Conservation (phyloP, 2,329 filamentous ascomycete species). For the Penicillium sp. region DNA sequence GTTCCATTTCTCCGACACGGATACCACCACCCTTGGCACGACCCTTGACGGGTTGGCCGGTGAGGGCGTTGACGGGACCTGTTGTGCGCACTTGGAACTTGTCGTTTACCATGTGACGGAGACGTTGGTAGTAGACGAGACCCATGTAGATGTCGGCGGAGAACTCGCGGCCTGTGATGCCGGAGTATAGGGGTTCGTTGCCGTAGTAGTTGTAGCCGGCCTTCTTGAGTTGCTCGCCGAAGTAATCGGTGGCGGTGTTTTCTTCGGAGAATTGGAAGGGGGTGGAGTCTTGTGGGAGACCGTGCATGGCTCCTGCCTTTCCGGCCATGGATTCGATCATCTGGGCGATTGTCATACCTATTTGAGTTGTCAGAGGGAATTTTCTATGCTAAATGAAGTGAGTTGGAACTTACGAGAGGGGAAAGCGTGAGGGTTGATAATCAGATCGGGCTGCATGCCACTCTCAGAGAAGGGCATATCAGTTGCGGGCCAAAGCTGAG, state of each 20-base stretch:
- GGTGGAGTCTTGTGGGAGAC: conserved; percentile 92
- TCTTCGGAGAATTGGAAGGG: conserved; percentile 94
- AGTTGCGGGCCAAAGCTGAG: conserved; percentile 88
- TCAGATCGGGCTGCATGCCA: conserved; percentile 94
- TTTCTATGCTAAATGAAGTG: not conserved
- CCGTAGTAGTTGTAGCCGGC: conserved; percentile 98
- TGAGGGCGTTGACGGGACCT: conserved; percentile 84
- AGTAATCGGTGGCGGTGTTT: conserved; percentile 89
- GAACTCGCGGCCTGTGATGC: conserved; percentile 92
- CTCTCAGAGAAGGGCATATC: conserved; percentile 98
- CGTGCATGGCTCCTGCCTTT: conserved; percentile 91
- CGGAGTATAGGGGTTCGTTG: conserved; percentile 98
- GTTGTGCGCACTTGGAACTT: conserved; percentile 98
- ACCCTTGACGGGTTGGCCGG: conserved; percentile 95
- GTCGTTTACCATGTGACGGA: conserved; percentile 99
- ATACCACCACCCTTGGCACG: conserved; percentile 96
- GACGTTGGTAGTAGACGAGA: conserved; percentile 95
- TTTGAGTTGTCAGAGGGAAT: conserved; percentile 4
- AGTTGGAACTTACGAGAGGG: conserved; percentile 66
- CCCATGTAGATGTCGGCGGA: conserved; percentile 95
- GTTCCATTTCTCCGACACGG: conserved; percentile 98
- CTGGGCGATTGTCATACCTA: conserved; percentile 95
- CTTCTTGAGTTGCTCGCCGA: conserved; percentile 91
- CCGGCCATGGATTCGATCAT: conserved; percentile 96
- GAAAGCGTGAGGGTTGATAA: conserved; percentile 99